Evolutionary conservation across 345 rosid species (phyloP), one percentile per base, ranked within the genome.

Genomic region (Citrus reticulata): DNA sequence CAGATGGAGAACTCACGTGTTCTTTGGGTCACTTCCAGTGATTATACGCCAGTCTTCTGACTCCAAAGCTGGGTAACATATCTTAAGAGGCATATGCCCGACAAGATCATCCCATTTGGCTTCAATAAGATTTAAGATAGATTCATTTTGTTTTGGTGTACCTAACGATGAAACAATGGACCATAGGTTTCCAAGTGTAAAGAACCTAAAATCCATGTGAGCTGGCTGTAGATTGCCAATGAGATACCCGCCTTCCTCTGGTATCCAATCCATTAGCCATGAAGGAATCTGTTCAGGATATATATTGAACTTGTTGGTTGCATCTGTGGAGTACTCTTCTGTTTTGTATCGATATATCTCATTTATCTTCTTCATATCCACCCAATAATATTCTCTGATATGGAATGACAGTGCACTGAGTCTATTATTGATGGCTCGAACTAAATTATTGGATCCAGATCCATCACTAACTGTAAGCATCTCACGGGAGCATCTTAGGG

Each of bases 11-110:
- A 78, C 89, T 91, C 76, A 94, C 97, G 98, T 93, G 78, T 96
- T 96, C 83, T 96, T 96, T 22, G 99, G 99, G 84, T 96, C 99
- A 73, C 98, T 88, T 73, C 99, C 99, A 1, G 98, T 94, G 68
- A 93, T 91, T 58, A 96, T 94, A 63, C 92, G 97, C 99, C 99
- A 96, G 49, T 96, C 98, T 76, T 96, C 97, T 3, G 74, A 61
- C 89, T 96, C 93, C 68, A 96, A 74, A 24, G 98, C 98, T 74
- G 98, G 99, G 73, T 91, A 95, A 72, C 97, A 90, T 63, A 96
- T 94, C 86, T 96, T 96, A 76, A 96, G 92, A 79, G 96, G 98
- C 95, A 93, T 93, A 68, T 83, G 82, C 59, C 92, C 96, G 14
- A 93, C 83, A 78, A 93, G 86, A 37, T 93, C 95, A 51, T 91